A percentile compares a stretch with the other conserved stretches of the same genome.
These are phyloP conservation scores for Myriosclerotinia scirpicola DNA, from an alignment of 2,329 filamentous ascomycete genomes.

Conservation along the genomic window DNA sequence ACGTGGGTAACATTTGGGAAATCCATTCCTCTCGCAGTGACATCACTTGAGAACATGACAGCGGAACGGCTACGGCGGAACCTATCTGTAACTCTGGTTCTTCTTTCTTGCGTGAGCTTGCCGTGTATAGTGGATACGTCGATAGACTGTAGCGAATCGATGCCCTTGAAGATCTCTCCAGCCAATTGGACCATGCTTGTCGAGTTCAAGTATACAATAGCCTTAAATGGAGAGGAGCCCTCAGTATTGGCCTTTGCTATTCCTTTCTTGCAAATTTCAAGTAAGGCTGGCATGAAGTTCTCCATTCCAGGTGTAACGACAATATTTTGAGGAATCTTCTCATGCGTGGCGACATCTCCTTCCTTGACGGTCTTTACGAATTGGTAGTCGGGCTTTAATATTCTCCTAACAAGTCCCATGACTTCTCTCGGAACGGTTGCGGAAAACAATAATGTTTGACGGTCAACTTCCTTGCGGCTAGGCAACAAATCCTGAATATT, in stretches of 20 bases:
- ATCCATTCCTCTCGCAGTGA: slow-evolving; percentile 81
- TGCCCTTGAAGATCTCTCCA: slow-evolving; percentile 51
- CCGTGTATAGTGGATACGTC: slow-evolving; percentile 66
- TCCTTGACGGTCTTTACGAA: slow-evolving; percentile 83
- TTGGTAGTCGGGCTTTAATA: slow-evolving; percentile 81
- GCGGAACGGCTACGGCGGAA: slow-evolving; percentile 67
- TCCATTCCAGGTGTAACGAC: slow-evolving; percentile 67
- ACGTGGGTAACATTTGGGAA: slow-evolving; percentile 79
- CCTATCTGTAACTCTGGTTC: slow-evolving; percentile 67
- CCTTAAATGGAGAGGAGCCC: slow-evolving; percentile 67
- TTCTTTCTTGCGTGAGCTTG: slow-evolving; percentile 66
- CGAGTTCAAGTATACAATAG: slow-evolving; percentile 85
- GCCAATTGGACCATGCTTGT: slow-evolving; percentile 70
- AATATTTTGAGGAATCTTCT: slow-evolving; percentile 77
- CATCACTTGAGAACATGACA: slow-evolving; percentile 75
- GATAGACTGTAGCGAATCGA: slow-evolving; percentile 36
- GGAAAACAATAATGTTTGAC: slow-evolving; percentile 93
- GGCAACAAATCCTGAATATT: slow-evolving; percentile 66
- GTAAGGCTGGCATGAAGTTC: slow-evolving; percentile 73
- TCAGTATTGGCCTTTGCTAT: slow-evolving; percentile 36
- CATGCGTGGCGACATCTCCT: slow-evolving; percentile 82
- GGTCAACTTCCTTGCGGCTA: slow-evolving; percentile 57
- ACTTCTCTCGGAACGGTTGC: slow-evolving; percentile 88
- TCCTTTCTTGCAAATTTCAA: slow-evolving; percentile 49
- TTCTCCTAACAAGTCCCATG: slow-evolving; percentile 68